Percentiles rank a stretch among this genome's conserved stretches.
These are phyloP conservation scores for Miamiensis avidus DNA, from an alignment of 169 alveolate genomes.

Conservation along the genomic window DNA sequence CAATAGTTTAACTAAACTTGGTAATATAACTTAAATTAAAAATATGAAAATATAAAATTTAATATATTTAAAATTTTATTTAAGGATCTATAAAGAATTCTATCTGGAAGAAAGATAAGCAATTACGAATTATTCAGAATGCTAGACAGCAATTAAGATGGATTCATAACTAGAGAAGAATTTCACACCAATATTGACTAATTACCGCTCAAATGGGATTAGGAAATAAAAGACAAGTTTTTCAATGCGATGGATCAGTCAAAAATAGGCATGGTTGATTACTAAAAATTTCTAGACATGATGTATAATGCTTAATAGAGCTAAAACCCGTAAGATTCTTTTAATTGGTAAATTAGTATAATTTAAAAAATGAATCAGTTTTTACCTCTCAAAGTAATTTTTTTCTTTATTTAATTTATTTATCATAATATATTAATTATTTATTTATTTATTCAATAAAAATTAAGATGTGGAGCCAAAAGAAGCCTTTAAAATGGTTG, in stretches of 20 bases:
- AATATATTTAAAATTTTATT: too few relatives aligned
- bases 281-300: slow-evolving; percentile 43
- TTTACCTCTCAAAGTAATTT: slow-evolving; percentile 30
- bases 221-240: slow-evolving; percentile 49
- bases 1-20: not conserved
- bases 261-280: slow-evolving; percentile 59
- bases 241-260: slow-evolving; percentile 57
- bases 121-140: slow-evolving; percentile 29
- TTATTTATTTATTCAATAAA: too few relatives aligned
- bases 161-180: slow-evolving; percentile 40
- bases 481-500: slow-evolving; percentile 67
- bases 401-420: slow-evolving; percentile 15
- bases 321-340: slow-evolving; percentile 38
- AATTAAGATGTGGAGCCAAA: slow-evolving; percentile 26
- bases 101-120: not conserved
- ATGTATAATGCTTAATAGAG: slow-evolving; percentile 13
- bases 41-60: too few relatives aligned
- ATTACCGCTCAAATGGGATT: slow-evolving; percentile 33
- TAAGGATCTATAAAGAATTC: not conserved
- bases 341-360: slow-evolving; percentile 58
- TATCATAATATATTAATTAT: too few relatives aligned
- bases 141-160: slow-evolving; percentile 43
- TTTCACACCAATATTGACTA: slow-evolving; percentile 55
- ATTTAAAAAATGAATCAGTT: slow-evolving; percentile 48
- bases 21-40: not conserved